phyloP scores from a whole-genome alignment of 768 basidiomycete species.

The Trametes gibbosa region DNA sequence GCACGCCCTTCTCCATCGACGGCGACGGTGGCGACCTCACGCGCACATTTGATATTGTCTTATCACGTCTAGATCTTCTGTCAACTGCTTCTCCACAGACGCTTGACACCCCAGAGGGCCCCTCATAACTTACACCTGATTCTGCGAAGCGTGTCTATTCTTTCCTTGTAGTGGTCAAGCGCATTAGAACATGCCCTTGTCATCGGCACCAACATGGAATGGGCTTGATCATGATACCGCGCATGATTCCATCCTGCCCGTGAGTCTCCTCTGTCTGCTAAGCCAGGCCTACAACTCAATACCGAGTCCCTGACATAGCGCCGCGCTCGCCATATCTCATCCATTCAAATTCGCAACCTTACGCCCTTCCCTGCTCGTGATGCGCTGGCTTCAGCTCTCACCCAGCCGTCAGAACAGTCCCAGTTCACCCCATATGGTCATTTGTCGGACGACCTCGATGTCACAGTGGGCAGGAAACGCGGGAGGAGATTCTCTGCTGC shows the following conservation, averaged over 20 bases:
- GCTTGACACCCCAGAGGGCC: background rate
- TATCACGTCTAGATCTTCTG: background rate
- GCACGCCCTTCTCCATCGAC: constrained; percentile 1
- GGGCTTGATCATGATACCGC: background rate
- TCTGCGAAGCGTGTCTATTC: background rate
- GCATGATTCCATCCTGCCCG: background rate
- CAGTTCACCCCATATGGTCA: constrained; percentile 57
- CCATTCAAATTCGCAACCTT: constrained; percentile 74
- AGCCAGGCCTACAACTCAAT: background rate
- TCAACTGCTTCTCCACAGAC: background rate
- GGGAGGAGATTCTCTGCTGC: constrained; percentile 54
- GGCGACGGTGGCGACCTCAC: constrained; percentile 2
- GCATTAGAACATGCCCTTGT: background rate
- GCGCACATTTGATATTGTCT: background rate
- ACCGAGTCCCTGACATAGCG: constrained; percentile 36
- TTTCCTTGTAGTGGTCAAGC: background rate
- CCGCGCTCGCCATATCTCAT: constrained; percentile 70
- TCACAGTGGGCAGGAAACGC: constrained; percentile 56
- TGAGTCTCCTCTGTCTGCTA: background rate
- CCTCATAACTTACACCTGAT: background rate
- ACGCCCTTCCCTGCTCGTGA: constrained; percentile 85
- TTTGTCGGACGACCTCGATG: constrained; percentile 69
- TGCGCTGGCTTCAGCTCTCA: constrained; percentile 69
- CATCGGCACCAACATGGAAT: background rate
- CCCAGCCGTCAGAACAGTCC: constrained; percentile 60